Evolutionary conservation across 2,329 filamentous ascomycete genomes (phyloP), one percentile per base, ranked within the genome.

Genomic region (Claviceps maximensis): DNA sequence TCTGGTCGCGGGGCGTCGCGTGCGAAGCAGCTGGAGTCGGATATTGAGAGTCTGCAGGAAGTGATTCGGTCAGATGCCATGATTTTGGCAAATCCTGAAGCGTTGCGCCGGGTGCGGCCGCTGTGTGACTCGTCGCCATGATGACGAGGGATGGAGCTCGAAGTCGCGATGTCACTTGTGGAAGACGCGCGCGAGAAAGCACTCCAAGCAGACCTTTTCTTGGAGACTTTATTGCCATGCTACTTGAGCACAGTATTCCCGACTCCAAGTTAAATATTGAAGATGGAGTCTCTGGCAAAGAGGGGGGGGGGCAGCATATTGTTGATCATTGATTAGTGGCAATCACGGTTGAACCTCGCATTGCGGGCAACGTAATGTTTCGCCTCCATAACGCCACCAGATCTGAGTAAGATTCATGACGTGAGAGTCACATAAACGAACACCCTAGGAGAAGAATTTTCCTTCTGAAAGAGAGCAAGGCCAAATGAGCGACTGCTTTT

Each of bases 1-100:
- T 83, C 38, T 84, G 72, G 53, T 85, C 78, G 61, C 91, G 82
- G 1, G 89, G 84, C 1, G 88, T 89, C 59, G 80, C 78, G 68
- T 97, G 88, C 0, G 91, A 96, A 55, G 78, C 77, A 56, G 82
- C 78, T 0, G 93, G 89, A 0, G 89, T 94, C 17, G 89, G 84
- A 64, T 87, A 95, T 29, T 79, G 70, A 12, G 83, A 68, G 64
- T 98, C 93, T 9, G 89, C 69, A 3, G 90, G 88, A 4, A 96
- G 74, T 8, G 73, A 73, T n/a, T 76, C 74, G 17, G 80, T 82
- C 61, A 83, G 82, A 52, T 67, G 75, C 82, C 82, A 85, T 53
- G 80, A 77, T 63, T 84, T 84, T 41, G 80, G 80, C 17, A 84
- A 71, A 50, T 79, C 74, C 58, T 71, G 70, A 49, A 84, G 66